Evolutionary conservation across 2,329 filamentous ascomycete genomes (phyloP).

Genomic region (Fusarium multiceps): DNA sequence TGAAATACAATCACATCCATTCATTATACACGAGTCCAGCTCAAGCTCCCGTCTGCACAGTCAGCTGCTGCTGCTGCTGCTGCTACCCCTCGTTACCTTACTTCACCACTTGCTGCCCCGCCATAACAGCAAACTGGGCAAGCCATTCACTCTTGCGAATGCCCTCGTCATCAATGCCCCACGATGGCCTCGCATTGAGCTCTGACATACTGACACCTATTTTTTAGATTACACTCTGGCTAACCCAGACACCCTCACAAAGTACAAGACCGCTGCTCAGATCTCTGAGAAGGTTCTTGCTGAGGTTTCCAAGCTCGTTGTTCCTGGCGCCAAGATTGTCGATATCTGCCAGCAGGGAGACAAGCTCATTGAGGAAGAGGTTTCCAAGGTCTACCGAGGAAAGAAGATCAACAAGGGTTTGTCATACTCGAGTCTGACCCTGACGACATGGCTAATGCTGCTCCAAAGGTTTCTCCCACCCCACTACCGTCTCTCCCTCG

Average conservation of each 20-base stretch:
- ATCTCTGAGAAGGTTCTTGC: slow-evolving; percentile 97
- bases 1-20: not conserved
- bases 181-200: slow-evolving; percentile 21
- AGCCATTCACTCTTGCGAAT: slow-evolving; percentile 29
- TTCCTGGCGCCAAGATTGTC: slow-evolving; percentile 91
- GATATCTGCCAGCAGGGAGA: slow-evolving; percentile 96
- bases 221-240: slow-evolving; percentile 86
- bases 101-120: slow-evolving; percentile 36
- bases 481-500: slow-evolving; percentile 93
- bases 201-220: slow-evolving; percentile 16
- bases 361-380: slow-evolving; percentile 92
- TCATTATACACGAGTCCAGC: slow-evolving; percentile 1
- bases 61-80: slow-evolving; percentile 25
- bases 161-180: slow-evolving; percentile 42
- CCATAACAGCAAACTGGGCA: slow-evolving; percentile 37
- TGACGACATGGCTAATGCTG: slow-evolving; percentile 31
- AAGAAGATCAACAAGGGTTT: slow-evolving; percentile 95
- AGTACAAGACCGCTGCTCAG: slow-evolving; percentile 96
- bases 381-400: slow-evolving; percentile 96
- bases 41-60: slow-evolving; percentile 14
- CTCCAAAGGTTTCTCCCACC: slow-evolving; percentile 82
- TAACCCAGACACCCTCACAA: slow-evolving; percentile 95
- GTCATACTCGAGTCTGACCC: slow-evolving; percentile 43
- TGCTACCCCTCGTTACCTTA: slow-evolving; percentile 43
- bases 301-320: slow-evolving; percentile 78